Evolutionary conservation across 306 rosid species (phyloP), one percentile per base, ranked within the genome.

Genomic region (Vachellia collinsii): DNA sequence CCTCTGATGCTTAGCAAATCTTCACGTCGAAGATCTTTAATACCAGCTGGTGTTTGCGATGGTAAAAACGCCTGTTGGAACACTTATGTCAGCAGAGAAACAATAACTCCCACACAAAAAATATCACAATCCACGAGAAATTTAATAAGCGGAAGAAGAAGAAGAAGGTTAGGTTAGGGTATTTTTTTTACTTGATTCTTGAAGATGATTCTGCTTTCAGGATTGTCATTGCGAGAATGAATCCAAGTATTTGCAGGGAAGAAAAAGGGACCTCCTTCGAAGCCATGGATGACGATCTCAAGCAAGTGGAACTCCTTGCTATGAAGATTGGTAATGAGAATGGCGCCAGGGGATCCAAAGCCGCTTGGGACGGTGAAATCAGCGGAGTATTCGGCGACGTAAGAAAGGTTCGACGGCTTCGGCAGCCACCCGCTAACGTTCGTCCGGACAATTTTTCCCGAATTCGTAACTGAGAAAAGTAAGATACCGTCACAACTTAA

Each of bases 201-300:
- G 90, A 95, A 95, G 82, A 95, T 88, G 85, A 91, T 89, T 85
- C 98, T 85, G 70, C 89, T 87, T 65, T 88, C 89, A 39, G 90
- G 87, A 84, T 93, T 89, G 72, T 90, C 87, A 8, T 85, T 93
- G 4, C 81, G 78, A 0, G 99, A 91, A 86, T 95, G 98, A 81
- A 93, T 91, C 99, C 98, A 95, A 0, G 97, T 89, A 78, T 89
- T 90, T 11, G 98, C 99, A 4, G 89, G 96, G 83, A 95, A 95
- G 93, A 93, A 95, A 66, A 93, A 20, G 37, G 99, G 97, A 29
- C 92, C 96, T 38, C 54, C 85, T 9, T 75, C 82, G 82, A 95
- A 90, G 47, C 98, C 99, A 76, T 91, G 95, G 78, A 93, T 65
- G 80, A 88, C 81, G 76, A 91, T 87, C 72, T 91, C 88, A 82